Evolutionary conservation across 2,329 filamentous ascomycete species (phyloP), one percentile per base, ranked within the genome.

Genomic region (Exophiala calicioides): DNA sequence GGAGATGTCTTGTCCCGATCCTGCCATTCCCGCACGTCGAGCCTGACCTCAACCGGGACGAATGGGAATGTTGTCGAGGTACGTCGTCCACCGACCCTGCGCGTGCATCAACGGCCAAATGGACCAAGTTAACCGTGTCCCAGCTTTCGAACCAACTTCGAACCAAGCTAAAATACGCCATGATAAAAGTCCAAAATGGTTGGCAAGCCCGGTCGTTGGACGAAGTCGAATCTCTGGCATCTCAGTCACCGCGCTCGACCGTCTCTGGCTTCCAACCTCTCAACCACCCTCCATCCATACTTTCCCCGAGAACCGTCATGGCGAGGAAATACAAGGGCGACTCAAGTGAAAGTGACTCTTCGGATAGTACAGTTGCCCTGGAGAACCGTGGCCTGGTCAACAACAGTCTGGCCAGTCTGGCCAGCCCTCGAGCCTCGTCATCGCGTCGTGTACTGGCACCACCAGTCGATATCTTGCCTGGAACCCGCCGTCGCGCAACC

Each of bases 131-230:
- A 58, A 48, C 61, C 53, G 31, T 50, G 37, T 52, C 60, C 34
- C 64, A 90, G 86, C 72, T 88, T 43, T 89, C 88, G 30, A 80
- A 84, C 44, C 86, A 91, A 62, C 77, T 97, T 41, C 86, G 85
- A 63, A 84, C 89, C 39, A 86, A 89, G 60, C 77, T 97, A 20
- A 88, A 89, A 5, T 96, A 96, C 67, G 91, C 91, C 55, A 93
- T 95, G 79, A 79, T 94, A 63, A 96, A 95, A 68, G 86, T 96
- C 30, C 88, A 89, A 64, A 84, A 94, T 62, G 89, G 88, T 48
- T 93, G 90, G 85, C 86, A 95, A 68, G 79, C 84, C 18, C 82
- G 85, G 54, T 82, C 82, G 13, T 81, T 93, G 47, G 83, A 86
- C 44, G 86, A 91, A 66, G 80, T 91, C 21, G 88, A 91, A 68